Evolutionary conservation across 805 yeast genomes (phyloP).

Genomic region (Schwanniomyces polymorphus): DNA sequence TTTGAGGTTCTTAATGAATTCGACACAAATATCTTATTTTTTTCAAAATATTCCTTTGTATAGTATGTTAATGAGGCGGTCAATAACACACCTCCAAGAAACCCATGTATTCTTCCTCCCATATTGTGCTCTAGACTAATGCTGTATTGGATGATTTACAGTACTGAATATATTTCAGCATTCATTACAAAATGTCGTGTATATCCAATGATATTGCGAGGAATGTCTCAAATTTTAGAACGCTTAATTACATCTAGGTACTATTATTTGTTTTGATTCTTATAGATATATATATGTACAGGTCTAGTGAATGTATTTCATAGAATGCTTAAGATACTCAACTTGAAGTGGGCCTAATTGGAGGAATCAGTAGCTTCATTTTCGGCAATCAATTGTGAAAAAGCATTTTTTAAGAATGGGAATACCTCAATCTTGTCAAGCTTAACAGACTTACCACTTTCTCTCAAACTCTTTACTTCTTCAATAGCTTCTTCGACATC

Average conservation of each 20-base stretch:
- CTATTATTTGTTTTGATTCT: neutral
- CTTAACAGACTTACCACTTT: conserved; percentile 23
- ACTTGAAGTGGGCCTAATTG: neutral
- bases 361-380: neutral
- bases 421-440: conserved; percentile 42
- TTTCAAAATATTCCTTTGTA: conserved; percentile 56
- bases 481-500: conserved; percentile 40
- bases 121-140: conserved; percentile 11
- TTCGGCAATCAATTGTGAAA: conserved; percentile 16
- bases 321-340: neutral
- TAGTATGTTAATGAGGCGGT: conserved; percentile 64
- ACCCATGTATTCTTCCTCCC: conserved; percentile 47
- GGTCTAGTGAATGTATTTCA: neutral
- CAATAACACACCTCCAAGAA: conserved; percentile 54
- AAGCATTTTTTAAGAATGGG: conserved; percentile 36
- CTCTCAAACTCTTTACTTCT: conserved; percentile 51
- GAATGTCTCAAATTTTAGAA: neutral
- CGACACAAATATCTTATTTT: conserved; percentile 47
- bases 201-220: neutral
- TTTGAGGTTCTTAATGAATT: conserved; percentile 48
- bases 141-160: neutral
- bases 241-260: neutral
- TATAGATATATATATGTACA: neutral
- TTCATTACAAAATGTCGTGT: neutral
- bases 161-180: neutral